Evolutionary conservation across 208 protist genomes (phyloP), one percentile per base, ranked within the genome.

Genomic region (Leishmania lainsoni): DNA sequence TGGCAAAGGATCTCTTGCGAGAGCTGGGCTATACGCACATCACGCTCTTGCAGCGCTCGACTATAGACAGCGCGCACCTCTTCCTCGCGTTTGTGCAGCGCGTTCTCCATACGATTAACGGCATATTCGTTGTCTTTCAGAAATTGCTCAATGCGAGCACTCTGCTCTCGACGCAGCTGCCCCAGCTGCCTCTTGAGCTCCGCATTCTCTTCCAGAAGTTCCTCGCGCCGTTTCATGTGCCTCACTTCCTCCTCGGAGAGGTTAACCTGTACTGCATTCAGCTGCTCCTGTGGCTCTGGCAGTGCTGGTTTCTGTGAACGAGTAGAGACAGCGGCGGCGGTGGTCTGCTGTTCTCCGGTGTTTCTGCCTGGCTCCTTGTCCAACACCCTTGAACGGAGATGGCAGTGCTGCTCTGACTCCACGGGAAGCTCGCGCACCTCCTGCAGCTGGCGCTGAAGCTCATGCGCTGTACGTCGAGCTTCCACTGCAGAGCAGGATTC

Each of bases 11-110:
- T 66, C 58, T 87, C 78, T 45, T 93, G 87, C 0, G 87, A 88
- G 4, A 93, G 82, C 75, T 92, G 89, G 0, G 87, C 88, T 63
- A 94, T 80, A 32, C 91, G 91, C 49, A 94, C 77, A 63, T 94
- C 91, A 16, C 91, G 83, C n/a, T 89, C 78, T 49, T 94, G 89
- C 51, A 92, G 68, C 1, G 87, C 83, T 35, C 76, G 59, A 9
- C 83, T 81, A 76, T 92, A 92, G 32, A 92, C 76, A 1, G 75
- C 61, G 8, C 83, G 81, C 61, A 93, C 52, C 52, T 93, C 86
- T 5, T 75, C 80, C 48, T 93, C 87, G 39, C 88, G 89, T 76
- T 81, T 75, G 0, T 75, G 65, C 66, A 87, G 75, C 20, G 65
- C 70, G 26, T 79, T 66, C 70, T 94, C 84, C 16, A 90, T 74